phyloP scores from a whole-genome alignment of 1,284 basidiomycete species.

The Bjerkandera adusta region DNA sequence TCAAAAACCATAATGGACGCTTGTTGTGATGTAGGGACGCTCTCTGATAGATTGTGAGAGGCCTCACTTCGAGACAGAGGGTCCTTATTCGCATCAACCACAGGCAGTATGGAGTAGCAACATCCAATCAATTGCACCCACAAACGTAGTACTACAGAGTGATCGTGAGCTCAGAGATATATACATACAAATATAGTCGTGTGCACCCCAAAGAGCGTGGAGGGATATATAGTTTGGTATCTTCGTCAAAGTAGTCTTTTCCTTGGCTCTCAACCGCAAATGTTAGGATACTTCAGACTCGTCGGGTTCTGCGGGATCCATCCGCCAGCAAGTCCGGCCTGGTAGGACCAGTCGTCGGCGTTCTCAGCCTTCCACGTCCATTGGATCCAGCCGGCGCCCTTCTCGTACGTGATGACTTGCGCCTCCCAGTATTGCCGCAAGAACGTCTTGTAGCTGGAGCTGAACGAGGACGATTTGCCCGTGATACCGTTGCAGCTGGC shows the following conservation, averaged over 20 bases:
- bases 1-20: no score
- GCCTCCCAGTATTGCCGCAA: constrained; percentile 85
- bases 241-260: neutral
- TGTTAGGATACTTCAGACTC: constrained; percentile 44
- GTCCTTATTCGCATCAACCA: no score
- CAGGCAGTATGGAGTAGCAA: no score
- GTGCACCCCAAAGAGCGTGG: no score
- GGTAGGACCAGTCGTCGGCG: constrained; percentile 77
- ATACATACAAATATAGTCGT: no score
- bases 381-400: constrained; percentile 67
- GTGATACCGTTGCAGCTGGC: constrained; percentile 76
- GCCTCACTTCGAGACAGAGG: no score
- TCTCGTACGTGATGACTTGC: constrained; percentile 69
- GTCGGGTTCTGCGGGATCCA: constrained; percentile 79
- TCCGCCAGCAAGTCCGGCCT: constrained; percentile 72
- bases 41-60: no score
- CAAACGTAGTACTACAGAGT: no score
- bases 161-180: no score
- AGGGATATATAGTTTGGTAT: no score
- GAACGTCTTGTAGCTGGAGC: constrained; percentile 79
- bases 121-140: no score
- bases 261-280: constrained; percentile 42
- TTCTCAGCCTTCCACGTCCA: constrained; percentile 61
- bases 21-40: no score
- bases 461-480: constrained; percentile 73